Conservation (phyloP, 1,139 yeast species). For the Pichia sp. region DNA sequence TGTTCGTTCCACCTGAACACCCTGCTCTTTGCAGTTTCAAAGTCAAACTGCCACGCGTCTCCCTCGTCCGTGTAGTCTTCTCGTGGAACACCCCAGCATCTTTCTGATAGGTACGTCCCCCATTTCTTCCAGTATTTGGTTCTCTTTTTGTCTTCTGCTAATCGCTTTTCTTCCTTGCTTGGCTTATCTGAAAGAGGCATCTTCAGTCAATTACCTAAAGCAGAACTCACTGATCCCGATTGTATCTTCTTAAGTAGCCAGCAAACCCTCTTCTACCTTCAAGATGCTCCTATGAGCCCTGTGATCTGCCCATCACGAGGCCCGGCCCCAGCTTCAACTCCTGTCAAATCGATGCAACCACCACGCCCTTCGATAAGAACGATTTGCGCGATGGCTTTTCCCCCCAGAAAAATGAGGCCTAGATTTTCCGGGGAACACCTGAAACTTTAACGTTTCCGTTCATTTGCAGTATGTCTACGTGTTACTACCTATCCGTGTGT, state of each 20-base stretch:
- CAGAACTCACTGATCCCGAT: not conserved
- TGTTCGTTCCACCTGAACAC: slow-evolving; percentile 97
- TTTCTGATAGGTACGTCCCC: slow-evolving; percentile 90
- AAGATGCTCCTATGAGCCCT: too few species aligned
- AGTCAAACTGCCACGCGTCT: slow-evolving; percentile 92
- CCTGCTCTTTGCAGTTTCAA: slow-evolving; percentile 79
- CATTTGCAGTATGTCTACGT: not conserved
- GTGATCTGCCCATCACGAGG: not conserved
- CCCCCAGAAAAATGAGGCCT: too few species aligned
- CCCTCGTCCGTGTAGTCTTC: slow-evolving; percentile 88
- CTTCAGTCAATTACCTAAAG: not conserved
- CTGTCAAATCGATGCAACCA: not conserved
- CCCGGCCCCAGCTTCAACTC: not conserved
- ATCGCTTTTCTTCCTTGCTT: slow-evolving; percentile 58
- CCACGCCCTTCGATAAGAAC: not conserved
- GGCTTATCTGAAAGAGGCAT: slow-evolving; percentile 20
- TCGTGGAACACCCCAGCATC: slow-evolving; percentile 93
- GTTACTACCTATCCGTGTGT: not conserved
- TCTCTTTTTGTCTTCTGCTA: slow-evolving; percentile 53
- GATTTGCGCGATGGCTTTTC: too few species aligned
- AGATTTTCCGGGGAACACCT: too few species aligned
- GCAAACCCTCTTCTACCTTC: too few species aligned
- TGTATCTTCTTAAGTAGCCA: not conserved
- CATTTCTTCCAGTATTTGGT: slow-evolving; percentile 75
- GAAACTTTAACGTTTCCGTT: too few species aligned